phyloP scores from a whole-genome alignment of 2,329 filamentous ascomycete species.

The Pyrenochaeta sp. region DNA sequence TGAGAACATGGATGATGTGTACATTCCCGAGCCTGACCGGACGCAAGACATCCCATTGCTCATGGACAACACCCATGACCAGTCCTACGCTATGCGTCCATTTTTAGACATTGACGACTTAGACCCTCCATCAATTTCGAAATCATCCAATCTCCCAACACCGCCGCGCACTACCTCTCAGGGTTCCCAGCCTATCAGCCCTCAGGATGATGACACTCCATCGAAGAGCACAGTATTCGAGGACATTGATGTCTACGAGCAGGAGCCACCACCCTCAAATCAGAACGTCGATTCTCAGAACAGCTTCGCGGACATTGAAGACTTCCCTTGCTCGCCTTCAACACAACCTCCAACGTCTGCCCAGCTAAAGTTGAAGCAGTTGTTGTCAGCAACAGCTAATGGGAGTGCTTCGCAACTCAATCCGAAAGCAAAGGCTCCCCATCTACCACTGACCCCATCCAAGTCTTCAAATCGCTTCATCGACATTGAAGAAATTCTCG shows the following conservation, averaged over 20 bases:
- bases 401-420: slow-evolving; percentile 7
- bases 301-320: slow-evolving; percentile 39
- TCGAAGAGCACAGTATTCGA: slow-evolving; percentile 19
- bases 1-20: slow-evolving; percentile 33
- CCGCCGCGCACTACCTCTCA: slow-evolving; percentile 12
- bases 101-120: slow-evolving; percentile 36
- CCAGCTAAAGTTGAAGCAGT: slow-evolving; percentile 1
- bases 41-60: slow-evolving; percentile 42
- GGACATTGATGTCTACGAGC: slow-evolving; percentile 36
- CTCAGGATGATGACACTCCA: background rate
- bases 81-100: slow-evolving; percentile 2
- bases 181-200: background rate
- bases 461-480: slow-evolving; percentile 35
- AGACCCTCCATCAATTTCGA: slow-evolving; percentile 12
- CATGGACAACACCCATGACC: slow-evolving; percentile 27
- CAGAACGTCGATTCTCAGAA: slow-evolving; percentile 29
- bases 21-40: slow-evolving; percentile 42
- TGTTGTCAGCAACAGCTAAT: slow-evolving; percentile 2
- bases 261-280: slow-evolving; percentile 37
- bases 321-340: slow-evolving; percentile 30
- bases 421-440: background rate
- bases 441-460: slow-evolving; percentile 20
- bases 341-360: slow-evolving; percentile 9
- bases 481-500: slow-evolving; percentile 50
- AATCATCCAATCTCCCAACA: slow-evolving; percentile 36